A percentile compares a stretch with the other conserved stretches of the same genome.
Evolutionary conservation across 441 rosid genomes (phyloP).

Genomic region (Euphorbia celastroides): DNA sequence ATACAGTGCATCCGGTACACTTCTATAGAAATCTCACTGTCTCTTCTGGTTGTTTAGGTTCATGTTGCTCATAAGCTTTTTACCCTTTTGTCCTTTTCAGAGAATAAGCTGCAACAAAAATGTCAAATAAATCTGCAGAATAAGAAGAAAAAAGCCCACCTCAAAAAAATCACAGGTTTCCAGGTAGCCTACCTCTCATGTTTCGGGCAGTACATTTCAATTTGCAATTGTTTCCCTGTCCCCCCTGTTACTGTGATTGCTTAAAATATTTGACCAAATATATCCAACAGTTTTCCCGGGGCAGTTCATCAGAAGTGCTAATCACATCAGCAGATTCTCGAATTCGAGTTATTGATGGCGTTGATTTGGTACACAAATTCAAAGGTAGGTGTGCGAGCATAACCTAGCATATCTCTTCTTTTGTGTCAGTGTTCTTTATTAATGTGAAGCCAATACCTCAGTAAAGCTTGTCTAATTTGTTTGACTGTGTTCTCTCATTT

Average conservation of each 20-base stretch:
- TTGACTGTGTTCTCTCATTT: background rate
- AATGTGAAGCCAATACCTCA: background rate
- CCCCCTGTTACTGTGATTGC: background rate
- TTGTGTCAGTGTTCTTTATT: background rate
- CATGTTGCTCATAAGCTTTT: background rate
- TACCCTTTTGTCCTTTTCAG: slow-evolving; percentile 35
- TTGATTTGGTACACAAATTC: slow-evolving; percentile 63
- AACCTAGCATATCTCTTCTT: background rate
- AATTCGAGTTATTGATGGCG: slow-evolving; percentile 77
- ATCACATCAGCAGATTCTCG: slow-evolving; percentile 85
- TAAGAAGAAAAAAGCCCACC: slow-evolving; percentile 90
- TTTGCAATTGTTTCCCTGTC: background rate
- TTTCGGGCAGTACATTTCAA: background rate
- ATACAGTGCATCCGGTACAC: slow-evolving; percentile 53
- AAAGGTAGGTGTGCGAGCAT: slow-evolving; percentile 39
- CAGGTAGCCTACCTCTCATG: slow-evolving; percentile 47
- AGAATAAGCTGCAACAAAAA: slow-evolving; percentile 79
- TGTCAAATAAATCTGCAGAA: slow-evolving; percentile 77
- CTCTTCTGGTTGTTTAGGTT: background rate
- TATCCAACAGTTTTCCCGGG: slow-evolving; percentile 50
- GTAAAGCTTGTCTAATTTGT: background rate
- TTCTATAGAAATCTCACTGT: background rate
- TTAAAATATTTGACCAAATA: slow-evolving; percentile 11
- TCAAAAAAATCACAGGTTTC: slow-evolving; percentile 94
- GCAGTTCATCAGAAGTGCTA: slow-evolving; percentile 68